Evolutionary conservation across 2,329 filamentous ascomycete genomes (phyloP).

Genomic region (Arachnomyces sp.): DNA sequence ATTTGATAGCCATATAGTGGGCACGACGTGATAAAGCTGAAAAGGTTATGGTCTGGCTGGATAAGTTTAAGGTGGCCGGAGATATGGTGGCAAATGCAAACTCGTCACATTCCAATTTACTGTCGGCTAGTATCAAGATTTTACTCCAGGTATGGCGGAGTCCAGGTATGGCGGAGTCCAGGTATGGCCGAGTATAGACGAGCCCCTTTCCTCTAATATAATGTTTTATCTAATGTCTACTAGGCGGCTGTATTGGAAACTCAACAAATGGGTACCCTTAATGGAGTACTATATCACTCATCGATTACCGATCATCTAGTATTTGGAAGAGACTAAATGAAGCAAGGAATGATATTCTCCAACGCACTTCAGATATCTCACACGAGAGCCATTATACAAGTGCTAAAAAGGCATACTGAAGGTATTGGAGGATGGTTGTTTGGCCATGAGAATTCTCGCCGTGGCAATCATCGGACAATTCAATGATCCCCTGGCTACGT

Average conservation of each 20-base stretch:
- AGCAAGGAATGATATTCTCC: constrained; percentile 13
- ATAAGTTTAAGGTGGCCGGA: constrained; percentile 10
- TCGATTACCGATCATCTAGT: background rate
- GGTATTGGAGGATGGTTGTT: constrained; percentile 17
- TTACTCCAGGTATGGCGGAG: constrained; percentile 11
- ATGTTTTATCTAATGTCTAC: background rate
- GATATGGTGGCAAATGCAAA: constrained; percentile 11
- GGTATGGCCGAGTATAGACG: too few species aligned
- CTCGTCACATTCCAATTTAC: constrained; percentile 10
- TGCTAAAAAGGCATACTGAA: constrained; percentile 8
- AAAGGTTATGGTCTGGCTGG: constrained; percentile 2
- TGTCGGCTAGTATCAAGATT: constrained; percentile 13
- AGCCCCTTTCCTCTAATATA: background rate
- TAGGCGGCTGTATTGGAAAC: constrained; percentile 2
- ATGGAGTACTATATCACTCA: constrained; percentile 5
- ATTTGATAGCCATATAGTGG: background rate
- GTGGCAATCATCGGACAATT: constrained; percentile 14
- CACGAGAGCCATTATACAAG: constrained; percentile 13
- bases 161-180: too few species aligned
- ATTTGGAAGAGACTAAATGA: constrained; percentile 5
- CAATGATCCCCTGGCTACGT: constrained; percentile 15
- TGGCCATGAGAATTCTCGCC: constrained; percentile 9
- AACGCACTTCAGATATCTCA: constrained; percentile 19
- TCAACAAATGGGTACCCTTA: constrained; percentile 5
- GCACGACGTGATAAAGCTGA: background rate